phyloP scores from a whole-genome alignment of 257 asterid species.

The Solanum pennellii region DNA sequence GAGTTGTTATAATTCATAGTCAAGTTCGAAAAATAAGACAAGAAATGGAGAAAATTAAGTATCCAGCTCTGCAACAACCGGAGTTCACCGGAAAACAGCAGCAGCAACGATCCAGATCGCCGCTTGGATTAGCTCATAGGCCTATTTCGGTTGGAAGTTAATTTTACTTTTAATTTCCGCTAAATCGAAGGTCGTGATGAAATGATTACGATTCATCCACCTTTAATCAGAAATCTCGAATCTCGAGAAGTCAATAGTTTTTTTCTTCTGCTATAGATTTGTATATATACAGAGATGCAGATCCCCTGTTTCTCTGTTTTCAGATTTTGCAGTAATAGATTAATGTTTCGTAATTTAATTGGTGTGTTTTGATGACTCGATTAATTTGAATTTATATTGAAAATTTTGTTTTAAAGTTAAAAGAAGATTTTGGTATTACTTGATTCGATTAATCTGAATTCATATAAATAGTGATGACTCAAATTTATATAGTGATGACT shows the following conservation, averaged over 20 bases:
- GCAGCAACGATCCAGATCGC: slow-evolving; percentile 47
- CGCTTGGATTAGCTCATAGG: slow-evolving; percentile 44
- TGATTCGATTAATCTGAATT: too few species aligned
- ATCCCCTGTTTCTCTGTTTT: not conserved
- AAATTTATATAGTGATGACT: too few species aligned
- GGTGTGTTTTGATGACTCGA: too few species aligned
- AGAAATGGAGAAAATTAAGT: slow-evolving; percentile 56
- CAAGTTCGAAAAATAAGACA: slow-evolving; percentile 56
- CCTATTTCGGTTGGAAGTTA: slow-evolving; percentile 47
- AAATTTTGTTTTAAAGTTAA: accelerated
- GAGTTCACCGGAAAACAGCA: slow-evolving; percentile 28
- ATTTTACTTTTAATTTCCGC: not conserved
- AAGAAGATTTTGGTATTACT: too few species aligned
- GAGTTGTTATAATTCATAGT: slow-evolving; percentile 51
- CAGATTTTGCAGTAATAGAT: not conserved
- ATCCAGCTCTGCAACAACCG: slow-evolving; percentile 29
- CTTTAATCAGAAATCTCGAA: not conserved
- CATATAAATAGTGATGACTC: too few species aligned
- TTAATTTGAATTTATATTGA: too few species aligned
- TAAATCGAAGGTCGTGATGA: not conserved
- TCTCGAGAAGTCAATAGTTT: not conserved
- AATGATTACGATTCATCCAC: not conserved
- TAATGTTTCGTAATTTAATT: too few species aligned
- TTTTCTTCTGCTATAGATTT: not conserved
- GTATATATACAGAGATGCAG: not conserved